These are phyloP conservation scores for Picochlorum sp. DNA, from an alignment of 139 green algal species.

Conservation along the genomic window DNA sequence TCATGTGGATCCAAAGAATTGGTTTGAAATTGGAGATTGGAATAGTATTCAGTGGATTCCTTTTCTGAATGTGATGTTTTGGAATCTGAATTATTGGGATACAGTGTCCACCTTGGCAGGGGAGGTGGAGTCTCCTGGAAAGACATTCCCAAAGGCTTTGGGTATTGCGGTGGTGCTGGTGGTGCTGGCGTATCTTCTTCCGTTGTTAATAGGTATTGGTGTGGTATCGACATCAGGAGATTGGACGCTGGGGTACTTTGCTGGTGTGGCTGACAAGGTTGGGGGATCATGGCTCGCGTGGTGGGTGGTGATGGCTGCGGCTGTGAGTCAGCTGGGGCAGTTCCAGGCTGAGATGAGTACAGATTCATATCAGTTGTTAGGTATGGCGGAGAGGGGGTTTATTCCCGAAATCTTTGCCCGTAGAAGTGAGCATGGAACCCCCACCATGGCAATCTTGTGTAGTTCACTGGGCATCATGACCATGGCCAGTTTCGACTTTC, in stretches of 20 bases:
- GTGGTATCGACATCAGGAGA: constrained; percentile 30
- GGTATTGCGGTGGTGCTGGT: constrained; percentile 58
- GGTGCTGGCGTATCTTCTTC: constrained; percentile 58
- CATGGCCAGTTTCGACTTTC: constrained; percentile 58
- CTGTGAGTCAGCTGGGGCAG: constrained; percentile 82
- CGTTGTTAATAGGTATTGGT: constrained; percentile 70
- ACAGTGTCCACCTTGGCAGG: constrained; percentile 79
- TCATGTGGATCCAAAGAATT: constrained; percentile 55
- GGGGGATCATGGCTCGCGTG: constrained; percentile 75
- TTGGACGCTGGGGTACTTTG: constrained; percentile 85
- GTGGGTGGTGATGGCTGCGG: constrained; percentile 78
- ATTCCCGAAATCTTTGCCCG: constrained; percentile 59
- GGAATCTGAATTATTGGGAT: constrained; percentile 93
- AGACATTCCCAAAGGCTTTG: constrained; percentile 79
- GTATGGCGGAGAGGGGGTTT: constrained; percentile 95
- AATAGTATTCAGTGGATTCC: constrained; percentile 63
- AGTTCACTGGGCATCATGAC: constrained; percentile 65
- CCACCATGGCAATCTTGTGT: constrained; percentile 74
- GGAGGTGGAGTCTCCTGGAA: constrained; percentile 64
- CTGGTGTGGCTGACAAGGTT: constrained; percentile 59
- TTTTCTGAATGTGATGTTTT: constrained; percentile 96
- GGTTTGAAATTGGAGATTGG: constrained; percentile 43
- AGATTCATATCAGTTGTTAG: constrained; percentile 84
- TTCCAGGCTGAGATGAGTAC: constrained; percentile 87
- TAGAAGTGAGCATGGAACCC: constrained; percentile 74